Percentiles rank a stretch among this genome's conserved stretches.
Conservation (phyloP, 441 rosid species). For the Euphorbia schlechtendalii region DNA sequence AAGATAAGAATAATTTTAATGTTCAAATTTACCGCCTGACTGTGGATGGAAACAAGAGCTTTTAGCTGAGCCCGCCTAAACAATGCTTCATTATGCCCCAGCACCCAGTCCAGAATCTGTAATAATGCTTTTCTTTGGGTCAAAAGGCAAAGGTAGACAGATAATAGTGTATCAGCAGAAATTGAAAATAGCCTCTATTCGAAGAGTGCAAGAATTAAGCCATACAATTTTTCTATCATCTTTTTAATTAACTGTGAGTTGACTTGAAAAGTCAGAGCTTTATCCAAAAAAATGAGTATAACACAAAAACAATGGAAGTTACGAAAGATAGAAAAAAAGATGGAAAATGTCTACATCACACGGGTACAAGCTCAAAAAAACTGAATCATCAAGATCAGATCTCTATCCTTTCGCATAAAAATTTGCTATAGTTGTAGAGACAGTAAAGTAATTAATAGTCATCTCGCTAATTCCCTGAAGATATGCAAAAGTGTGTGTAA, state of each 20-base stretch:
- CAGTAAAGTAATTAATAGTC: neutral
- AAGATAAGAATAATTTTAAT: neutral
- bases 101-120: constrained; percentile 74
- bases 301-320: neutral
- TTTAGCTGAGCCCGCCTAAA: constrained; percentile 95
- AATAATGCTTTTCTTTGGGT: constrained; percentile 16
- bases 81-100: constrained; percentile 86
- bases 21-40: constrained; percentile 69
- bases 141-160: neutral
- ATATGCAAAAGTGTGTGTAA: neutral
- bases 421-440: neutral
- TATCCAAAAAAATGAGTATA: neutral
- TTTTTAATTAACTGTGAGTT: neutral
- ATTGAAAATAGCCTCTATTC: neutral
- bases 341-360: neutral
- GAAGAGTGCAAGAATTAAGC: neutral
- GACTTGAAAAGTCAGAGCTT: neutral
- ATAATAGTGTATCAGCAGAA: neutral
- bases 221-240: neutral
- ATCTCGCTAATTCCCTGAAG: constrained; percentile 1
- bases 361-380: neutral
- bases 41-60: constrained; percentile 87
- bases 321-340: too few species aligned
- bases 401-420: constrained; percentile 3
- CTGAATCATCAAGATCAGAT: neutral